Percentiles rank a stretch among this genome's conserved stretches.
Conservation (phyloP, 176 grass and related monocot species). For the Coix lacrymajobi region DNA sequence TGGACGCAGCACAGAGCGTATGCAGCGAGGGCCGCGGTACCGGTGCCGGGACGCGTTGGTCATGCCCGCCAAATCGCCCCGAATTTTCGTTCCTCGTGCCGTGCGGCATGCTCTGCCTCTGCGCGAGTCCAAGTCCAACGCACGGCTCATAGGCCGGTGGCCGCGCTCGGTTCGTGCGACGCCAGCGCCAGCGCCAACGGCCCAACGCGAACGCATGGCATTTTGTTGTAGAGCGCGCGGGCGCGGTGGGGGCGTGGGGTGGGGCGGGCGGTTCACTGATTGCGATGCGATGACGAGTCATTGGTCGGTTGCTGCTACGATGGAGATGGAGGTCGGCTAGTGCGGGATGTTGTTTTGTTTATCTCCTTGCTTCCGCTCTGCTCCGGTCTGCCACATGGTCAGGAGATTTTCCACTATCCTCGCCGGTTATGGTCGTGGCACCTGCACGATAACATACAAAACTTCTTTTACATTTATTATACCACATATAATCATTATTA, state of each 20-base stretch:
- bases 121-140: background rate
- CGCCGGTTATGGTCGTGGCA: background rate
- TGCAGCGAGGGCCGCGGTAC: too few relatives aligned
- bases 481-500: too few relatives aligned
- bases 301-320: too few relatives aligned
- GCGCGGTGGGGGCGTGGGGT: too few relatives aligned
- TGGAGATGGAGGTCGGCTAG: too few relatives aligned
- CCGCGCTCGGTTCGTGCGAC: background rate
- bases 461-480: too few relatives aligned
- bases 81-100: background rate
- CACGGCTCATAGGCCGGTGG: background rate
- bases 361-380: background rate
- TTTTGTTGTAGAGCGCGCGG: background rate
- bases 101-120: background rate
- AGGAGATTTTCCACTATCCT: conserved; percentile 15
- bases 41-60: too few relatives aligned
- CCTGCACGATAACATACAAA: background rate
- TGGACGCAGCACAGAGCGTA: too few relatives aligned
- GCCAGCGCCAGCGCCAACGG: too few relatives aligned
- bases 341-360: background rate
- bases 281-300: background rate
- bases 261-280: background rate
- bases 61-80: background rate
- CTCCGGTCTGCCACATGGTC: conserved; percentile 7
- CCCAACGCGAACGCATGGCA: background rate